phyloP scores from a whole-genome alignment of 768 basidiomycete genomes.

The Xerocomellus amylosporus region DNA sequence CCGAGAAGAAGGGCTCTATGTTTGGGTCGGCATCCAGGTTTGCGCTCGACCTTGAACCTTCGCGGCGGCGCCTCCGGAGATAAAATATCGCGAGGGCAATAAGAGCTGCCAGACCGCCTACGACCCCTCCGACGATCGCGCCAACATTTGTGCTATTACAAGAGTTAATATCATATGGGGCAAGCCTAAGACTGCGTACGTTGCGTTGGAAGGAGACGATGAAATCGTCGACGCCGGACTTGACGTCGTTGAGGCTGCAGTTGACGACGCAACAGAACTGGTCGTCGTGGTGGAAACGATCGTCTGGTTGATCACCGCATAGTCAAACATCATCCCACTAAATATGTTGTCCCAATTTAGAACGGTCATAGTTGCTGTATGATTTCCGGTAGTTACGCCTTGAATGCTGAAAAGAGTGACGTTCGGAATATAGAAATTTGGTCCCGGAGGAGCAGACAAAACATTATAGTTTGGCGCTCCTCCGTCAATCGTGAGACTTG shows the following conservation, averaged over 20 bases:
- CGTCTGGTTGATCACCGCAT: constrained; percentile 17
- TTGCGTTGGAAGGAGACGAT: background rate
- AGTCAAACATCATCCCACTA: constrained; percentile 22
- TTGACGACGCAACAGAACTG: background rate
- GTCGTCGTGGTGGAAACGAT: constrained; percentile 2
- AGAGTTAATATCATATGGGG: background rate
- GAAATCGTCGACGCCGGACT: background rate
- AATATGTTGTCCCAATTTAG: constrained; percentile 10
- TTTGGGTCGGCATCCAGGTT: background rate
- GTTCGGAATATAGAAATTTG: constrained; percentile 8
- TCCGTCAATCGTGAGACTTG: constrained; percentile 14
- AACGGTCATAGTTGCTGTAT: constrained; percentile 12
- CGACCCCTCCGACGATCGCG: constrained; percentile 9
- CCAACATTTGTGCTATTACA: constrained; percentile 4
- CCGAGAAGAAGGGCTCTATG: constrained; percentile 5
- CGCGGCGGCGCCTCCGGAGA: background rate
- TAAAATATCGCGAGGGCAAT: constrained; percentile 1
- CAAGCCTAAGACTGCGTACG: background rate
- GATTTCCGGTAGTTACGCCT: constrained; percentile 14
- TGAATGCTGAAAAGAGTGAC: constrained; percentile 16
- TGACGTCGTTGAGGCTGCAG: background rate
- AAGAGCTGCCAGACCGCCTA: constrained; percentile 14
- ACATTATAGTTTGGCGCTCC: constrained; percentile 2
- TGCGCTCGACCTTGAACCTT: background rate
- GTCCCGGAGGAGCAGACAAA: constrained; percentile 12